Evolutionary conservation across 2,329 filamentous ascomycete genomes (phyloP).

Genomic region (Graphiopsis chlorocephala): DNA sequence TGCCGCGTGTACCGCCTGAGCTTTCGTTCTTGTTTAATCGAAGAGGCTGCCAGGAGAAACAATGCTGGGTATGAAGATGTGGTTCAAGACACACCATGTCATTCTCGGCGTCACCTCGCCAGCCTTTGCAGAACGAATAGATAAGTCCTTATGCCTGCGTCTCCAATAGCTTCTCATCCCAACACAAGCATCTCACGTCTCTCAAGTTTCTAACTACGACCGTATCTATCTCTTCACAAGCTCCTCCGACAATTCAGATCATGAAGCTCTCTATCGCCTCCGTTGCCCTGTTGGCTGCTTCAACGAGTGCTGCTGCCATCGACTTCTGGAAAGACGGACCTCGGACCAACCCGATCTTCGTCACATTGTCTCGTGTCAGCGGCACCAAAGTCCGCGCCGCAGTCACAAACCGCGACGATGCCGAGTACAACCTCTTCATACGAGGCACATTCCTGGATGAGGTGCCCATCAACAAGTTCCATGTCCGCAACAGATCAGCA

Average conservation of each 20-base stretch:
- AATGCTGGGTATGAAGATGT: constrained; percentile 16
- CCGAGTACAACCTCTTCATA: constrained; percentile 28
- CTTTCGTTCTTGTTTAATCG: background rate
- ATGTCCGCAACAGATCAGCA: constrained; percentile 4
- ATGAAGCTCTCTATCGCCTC: constrained; percentile 14
- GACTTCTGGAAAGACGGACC: constrained; percentile 20
- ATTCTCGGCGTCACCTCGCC: background rate
- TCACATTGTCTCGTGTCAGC: constrained; percentile 20
- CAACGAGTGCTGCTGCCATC: constrained; percentile 20
- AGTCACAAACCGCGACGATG: constrained; percentile 27
- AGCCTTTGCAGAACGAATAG: constrained; percentile 5
- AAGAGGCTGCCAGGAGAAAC: constrained; percentile 14
- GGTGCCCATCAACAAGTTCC: constrained; percentile 16
- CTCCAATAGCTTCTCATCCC: background rate
- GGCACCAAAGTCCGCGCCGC: constrained; percentile 27
- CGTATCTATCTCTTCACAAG: background rate
- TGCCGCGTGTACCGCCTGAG: background rate
- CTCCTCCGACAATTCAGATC: background rate
- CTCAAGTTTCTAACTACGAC: background rate
- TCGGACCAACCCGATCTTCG: constrained; percentile 21
- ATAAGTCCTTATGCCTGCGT: constrained; percentile 3
- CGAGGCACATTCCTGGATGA: constrained; percentile 27
- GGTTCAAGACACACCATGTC: constrained; percentile 10
- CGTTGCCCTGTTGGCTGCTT: constrained; percentile 18
- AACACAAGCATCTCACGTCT: background rate